Evolutionary conservation across 1,139 yeast genomes (phyloP).

Genomic region (Kurtzmaniella quercitrusa): DNA sequence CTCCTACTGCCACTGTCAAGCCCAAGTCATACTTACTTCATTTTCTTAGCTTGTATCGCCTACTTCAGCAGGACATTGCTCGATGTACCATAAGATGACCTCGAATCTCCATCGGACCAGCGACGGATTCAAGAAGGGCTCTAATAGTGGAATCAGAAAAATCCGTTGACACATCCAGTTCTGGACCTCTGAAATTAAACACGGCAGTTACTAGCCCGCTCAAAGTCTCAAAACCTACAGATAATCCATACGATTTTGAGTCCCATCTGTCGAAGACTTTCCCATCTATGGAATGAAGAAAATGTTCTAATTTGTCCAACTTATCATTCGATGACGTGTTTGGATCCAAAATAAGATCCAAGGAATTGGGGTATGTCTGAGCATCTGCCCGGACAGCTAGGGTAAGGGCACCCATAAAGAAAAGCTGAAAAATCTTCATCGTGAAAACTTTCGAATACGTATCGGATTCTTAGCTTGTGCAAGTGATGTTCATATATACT

Average conservation of each 20-base stretch:
- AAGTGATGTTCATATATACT: too few species aligned
- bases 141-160: constrained; percentile 1
- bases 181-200: neutral
- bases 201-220: constrained; percentile 1
- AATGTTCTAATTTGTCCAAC: constrained; percentile 6
- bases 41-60: too few species aligned
- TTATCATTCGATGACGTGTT: neutral
- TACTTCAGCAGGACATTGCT: too few species aligned
- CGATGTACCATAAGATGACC: neutral
- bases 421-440: too few species aligned
- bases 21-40: too few species aligned
- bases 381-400: neutral
- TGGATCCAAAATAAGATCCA: constrained; percentile 1
- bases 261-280: constrained; percentile 9
- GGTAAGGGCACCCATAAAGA: neutral
- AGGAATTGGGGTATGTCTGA: neutral
- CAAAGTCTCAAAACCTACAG: constrained; percentile 8
- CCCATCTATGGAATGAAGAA: constrained; percentile 7
- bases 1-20: too few species aligned
- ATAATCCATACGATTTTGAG: constrained; percentile 10
- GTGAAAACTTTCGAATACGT: too few species aligned
- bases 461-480: too few species aligned
- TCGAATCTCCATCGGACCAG: constrained; percentile 4
- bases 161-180: too few species aligned
- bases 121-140: constrained; percentile 1